Evolutionary conservation across 306 rosid species (phyloP), one percentile per base, ranked within the genome.

Genomic region (Cicer cuneatum): DNA sequence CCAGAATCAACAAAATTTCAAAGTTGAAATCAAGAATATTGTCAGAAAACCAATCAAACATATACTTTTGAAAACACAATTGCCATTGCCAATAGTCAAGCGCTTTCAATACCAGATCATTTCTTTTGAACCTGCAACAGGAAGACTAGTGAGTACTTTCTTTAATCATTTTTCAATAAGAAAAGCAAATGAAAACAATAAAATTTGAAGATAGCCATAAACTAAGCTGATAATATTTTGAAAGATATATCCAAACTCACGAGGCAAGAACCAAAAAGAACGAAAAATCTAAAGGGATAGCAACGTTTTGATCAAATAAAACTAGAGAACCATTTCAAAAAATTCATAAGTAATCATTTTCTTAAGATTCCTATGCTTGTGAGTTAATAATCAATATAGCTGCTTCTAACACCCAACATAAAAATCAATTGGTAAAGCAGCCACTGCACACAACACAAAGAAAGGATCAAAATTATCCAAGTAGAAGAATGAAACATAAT

Each of bases 41-140:
- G 49, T 79, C 71, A 83, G 80, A 81, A 74, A 74, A 40, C 74
- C 69, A 72, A 47, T 54, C 76, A 72, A 59, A 71, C 78, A 57
- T 40, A 69, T 68, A 84, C 76, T 76, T 76, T 66, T 61, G 10
- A 49, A 61, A 81, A 54, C 72, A 29, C 41, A 46, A 46, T 68
- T 24, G 74, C 78, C 81, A 66, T 71, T 40, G 53, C 79, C 81
- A 46, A 76, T 79, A 76, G 58, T 64, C 75, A 49, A 62, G 80
- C 64, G 75, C 83, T 69, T 79, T 82, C 7, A 58, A 72, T 37
- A 72, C 78, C 69, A 19, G 76, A 66, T 66, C 79, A 85, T 45
- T 60, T 71, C 72, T 79, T 58, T 63, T 24, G 58, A 84, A 83
- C 91, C 97, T 92, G 96, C 82, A 89, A 69, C 61, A 81, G 60